phyloP scores from a whole-genome alignment of 2,329 filamentous ascomycete species.

The Colletotrichum sp. region DNA sequence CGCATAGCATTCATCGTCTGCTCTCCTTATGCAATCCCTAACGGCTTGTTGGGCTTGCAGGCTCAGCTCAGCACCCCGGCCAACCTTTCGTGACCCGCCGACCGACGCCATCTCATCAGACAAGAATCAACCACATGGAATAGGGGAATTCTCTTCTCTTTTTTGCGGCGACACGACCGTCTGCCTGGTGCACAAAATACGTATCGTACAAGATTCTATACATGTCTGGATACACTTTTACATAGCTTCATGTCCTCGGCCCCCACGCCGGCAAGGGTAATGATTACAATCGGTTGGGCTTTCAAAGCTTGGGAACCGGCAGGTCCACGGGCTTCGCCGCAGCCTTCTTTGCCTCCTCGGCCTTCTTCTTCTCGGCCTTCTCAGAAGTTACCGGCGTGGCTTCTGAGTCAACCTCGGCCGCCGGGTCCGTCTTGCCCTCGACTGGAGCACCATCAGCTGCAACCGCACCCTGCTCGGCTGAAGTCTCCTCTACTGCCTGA shows the following conservation, averaged over 20 bases:
- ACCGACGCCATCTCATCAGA: neutral
- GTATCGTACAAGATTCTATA: constrained; percentile 22
- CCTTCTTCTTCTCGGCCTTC: neutral
- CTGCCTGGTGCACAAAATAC: neutral
- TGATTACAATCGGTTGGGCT: neutral
- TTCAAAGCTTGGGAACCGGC: constrained; percentile 13
- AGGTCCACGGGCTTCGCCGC: constrained; percentile 2
- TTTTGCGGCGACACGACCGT: neutral
- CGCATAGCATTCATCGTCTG: neutral
- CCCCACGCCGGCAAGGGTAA: neutral
- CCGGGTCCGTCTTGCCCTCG: neutral
- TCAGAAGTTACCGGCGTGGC: neutral
- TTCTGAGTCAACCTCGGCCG: neutral
- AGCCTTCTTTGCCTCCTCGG: neutral
- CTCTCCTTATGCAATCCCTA: constrained; percentile 2
- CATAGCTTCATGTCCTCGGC: neutral
- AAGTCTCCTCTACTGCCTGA: neutral
- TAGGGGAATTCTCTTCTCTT: neutral
- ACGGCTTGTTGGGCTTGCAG: neutral
- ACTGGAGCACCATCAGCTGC: neutral
- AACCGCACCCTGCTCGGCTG: neutral
- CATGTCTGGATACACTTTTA: constrained; percentile 19
- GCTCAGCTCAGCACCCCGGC: neutral
- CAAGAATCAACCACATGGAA: neutral
- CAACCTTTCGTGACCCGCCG: neutral